Evolutionary conservation across 169 alveolate species (phyloP), one percentile per base, ranked within the genome.

Genomic region (Cryptosporidium andersoni): DNA sequence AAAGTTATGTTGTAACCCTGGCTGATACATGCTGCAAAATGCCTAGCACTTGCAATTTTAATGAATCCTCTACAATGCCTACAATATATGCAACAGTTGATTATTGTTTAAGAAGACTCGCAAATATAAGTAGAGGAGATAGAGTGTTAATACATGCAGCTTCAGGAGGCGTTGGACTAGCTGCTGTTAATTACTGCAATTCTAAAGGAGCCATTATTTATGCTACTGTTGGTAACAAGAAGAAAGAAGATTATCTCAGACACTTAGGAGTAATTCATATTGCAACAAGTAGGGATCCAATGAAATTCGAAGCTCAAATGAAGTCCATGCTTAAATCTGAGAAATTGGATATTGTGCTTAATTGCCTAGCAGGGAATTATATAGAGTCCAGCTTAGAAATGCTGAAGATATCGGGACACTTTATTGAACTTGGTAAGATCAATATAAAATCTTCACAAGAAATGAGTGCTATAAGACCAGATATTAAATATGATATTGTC

Each of bases 81-180:
- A 66, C 81, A 2, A 66, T 81, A 47, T 65, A 52, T 63, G 52
- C 81, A 4, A 81, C 88, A n/a, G 81, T 66, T 12, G 88, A 81
- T 39, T 39, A 53, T 63, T 40, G 74, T 47, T 48, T 81, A 48
- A 81, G 63, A 81, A 55, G 64, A 65, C 4, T 81, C 25, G 11
- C n/a, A 7, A 65, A 81, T 43, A 45, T 81, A 42, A 81, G 64
- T 34, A 49, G 45, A 40, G 88, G 88, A 3, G 88, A 81, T 62
- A 48, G 47, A 36, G 67, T 81, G 9, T 39, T 81, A 8, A 62
- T 81, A 16, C 88, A 81, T 66, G 88, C 88, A 4, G 88, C 82
- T 9, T 81, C 88, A 8, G 88, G 88, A 12, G 88, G 88, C 14
- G 81, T 81, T 16, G 88, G 88, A 42, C 40, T 81, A 45, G 81